phyloP scores from a whole-genome alignment of 495 filamentous ascomycete genomes.

The Penicillium pulvis region DNA sequence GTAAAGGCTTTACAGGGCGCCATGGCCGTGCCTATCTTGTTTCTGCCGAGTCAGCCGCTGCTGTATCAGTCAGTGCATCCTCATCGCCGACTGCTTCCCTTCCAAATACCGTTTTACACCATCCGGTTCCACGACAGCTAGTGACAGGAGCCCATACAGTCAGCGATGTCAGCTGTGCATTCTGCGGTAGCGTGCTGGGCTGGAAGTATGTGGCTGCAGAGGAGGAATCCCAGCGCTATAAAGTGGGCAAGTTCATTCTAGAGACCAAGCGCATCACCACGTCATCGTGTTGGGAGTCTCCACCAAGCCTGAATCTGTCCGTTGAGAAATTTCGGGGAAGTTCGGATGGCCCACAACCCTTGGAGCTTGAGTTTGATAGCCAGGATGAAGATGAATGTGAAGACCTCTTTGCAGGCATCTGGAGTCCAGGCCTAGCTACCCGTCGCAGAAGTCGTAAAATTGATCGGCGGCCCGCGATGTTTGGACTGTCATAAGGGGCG shows the following conservation, averaged over 20 bases:
- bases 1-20: constrained; percentile 91
- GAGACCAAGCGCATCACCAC: constrained; percentile 75
- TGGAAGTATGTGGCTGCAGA: constrained; percentile 94
- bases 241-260: constrained; percentile 95
- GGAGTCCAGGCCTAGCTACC: constrained; percentile 70
- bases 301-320: constrained; percentile 4
- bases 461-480: constrained; percentile 31
- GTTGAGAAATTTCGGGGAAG: not conserved
- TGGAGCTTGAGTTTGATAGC: constrained; percentile 75
- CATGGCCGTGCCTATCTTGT: constrained; percentile 92
- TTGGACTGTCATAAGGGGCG: constrained; percentile 27
- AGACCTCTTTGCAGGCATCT: constrained; percentile 85
- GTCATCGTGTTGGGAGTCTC: constrained; percentile 69
- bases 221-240: constrained; percentile 82
- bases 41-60: constrained; percentile 40
- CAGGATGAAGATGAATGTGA: constrained; percentile 96
- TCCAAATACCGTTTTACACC: constrained; percentile 61
- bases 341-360: constrained; percentile 7
- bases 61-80: constrained; percentile 34
- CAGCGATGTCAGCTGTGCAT: constrained; percentile 55
- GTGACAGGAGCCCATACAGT: constrained; percentile 76
- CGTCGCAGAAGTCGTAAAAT: constrained; percentile 61
- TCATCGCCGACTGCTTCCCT: constrained; percentile 37
- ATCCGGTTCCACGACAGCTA: constrained; percentile 68
- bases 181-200: constrained; percentile 71